phyloP scores from a whole-genome alignment of 1,284 basidiomycete species.

The Leucoagaricus sp. region DNA sequence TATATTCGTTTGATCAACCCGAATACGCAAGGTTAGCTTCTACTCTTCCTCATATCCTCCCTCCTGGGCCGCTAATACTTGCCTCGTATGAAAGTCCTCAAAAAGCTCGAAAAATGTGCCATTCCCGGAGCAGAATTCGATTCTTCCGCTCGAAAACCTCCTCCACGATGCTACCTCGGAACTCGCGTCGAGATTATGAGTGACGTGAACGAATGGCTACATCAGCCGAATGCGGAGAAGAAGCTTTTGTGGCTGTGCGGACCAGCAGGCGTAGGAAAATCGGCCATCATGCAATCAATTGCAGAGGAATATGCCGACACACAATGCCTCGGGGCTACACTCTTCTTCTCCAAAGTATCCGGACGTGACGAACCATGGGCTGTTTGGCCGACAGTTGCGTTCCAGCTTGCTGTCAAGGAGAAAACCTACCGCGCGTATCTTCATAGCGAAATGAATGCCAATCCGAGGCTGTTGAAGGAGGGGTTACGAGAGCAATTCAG shows the following conservation, averaged over 20 bases:
- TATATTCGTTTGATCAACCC: neutral
- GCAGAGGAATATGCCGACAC: neutral
- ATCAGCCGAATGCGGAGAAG: neutral
- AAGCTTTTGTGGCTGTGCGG: constrained; percentile 2
- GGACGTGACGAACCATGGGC: neutral
- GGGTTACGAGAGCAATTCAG: constrained; percentile 2
- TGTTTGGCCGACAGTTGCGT: constrained; percentile 5
- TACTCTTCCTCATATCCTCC: neutral
- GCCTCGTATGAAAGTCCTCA: neutral
- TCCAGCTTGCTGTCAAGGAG: neutral
- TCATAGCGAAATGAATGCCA: neutral
- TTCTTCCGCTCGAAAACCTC: neutral
- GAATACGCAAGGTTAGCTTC: neutral
- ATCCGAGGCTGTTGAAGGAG: neutral
- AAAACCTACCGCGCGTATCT: neutral
- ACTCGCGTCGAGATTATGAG: constrained; percentile 1
- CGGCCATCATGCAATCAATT: constrained; percentile 5
- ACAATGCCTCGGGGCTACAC: neutral
- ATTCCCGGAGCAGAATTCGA: constrained; percentile 2
- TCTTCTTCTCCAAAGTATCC: constrained; percentile 6
- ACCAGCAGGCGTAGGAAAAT: constrained; percentile 9
- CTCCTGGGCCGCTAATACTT: neutral
- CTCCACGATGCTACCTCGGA: constrained; percentile 4
- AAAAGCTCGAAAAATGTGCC: neutral
- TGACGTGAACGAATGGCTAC: neutral